Conservation (phyloP, 352 stramenopile species). For the Phytophthora pinifolia region DNA sequence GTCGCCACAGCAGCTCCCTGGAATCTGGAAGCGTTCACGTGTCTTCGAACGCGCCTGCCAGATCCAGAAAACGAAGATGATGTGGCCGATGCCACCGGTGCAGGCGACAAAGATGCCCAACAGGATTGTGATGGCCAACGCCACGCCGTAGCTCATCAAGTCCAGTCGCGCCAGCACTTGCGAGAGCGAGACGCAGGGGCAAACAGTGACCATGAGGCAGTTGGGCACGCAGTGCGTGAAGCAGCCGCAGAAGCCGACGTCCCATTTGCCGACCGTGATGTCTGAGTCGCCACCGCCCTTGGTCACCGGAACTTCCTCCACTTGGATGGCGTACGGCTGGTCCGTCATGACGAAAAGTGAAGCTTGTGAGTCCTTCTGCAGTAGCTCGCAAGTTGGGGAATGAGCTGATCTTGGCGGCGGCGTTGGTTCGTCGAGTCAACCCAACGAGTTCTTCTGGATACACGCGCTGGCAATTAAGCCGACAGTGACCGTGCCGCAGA, state of each 20-base stretch:
- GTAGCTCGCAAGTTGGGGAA: constrained; percentile 4
- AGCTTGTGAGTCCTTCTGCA: background rate
- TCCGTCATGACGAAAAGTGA: background rate
- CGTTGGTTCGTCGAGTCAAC: too few species aligned
- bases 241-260: constrained; percentile 40
- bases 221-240: constrained; percentile 44
- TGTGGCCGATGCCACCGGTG: constrained; percentile 7
- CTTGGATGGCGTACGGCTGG: constrained; percentile 11
- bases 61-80: constrained; percentile 18
- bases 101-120: constrained; percentile 6
- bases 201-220: constrained; percentile 38
- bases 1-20: constrained; percentile 30
- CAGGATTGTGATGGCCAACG: constrained; percentile 23
- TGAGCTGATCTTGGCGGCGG: background rate
- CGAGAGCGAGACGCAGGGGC: constrained; percentile 45
- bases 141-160: constrained; percentile 28
- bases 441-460: too few species aligned
- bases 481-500: background rate
- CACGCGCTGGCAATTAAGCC: background rate
- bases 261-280: constrained; percentile 30
- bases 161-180: constrained; percentile 46
- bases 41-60: constrained; percentile 30
- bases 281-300: background rate
- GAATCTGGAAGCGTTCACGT: constrained; percentile 39
- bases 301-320: constrained; percentile 13